Percentiles rank a stretch among this genome's conserved stretches.
Conservation (phyloP, 225 moss, liverwort and hornwort species). For the Sphagnum contortum region DNA sequence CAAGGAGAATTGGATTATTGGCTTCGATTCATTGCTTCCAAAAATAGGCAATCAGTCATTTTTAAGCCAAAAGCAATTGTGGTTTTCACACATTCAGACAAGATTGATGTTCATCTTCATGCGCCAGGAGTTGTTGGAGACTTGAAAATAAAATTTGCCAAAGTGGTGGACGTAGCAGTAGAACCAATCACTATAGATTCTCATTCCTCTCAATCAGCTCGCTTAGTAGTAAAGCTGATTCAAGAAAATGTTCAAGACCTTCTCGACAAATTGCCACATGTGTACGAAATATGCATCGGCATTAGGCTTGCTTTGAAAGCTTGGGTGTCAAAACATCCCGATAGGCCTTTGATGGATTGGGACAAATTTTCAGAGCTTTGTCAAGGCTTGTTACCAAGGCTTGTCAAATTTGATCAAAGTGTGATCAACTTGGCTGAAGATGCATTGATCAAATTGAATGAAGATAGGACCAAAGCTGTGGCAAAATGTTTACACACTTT, state of each 20-base stretch:
- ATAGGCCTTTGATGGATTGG: not conserved
- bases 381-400: not conserved
- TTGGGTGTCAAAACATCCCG: not conserved
- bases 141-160: not conserved
- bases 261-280: not conserved
- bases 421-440: not conserved
- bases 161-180: not conserved
- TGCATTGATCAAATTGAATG: too few relatives aligned
- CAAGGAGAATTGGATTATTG: not conserved
- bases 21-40: constrained; percentile 4
- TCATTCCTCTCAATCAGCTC: not conserved
- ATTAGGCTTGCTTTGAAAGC: not conserved
- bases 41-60: not conserved
- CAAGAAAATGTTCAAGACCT: not conserved
- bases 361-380: not conserved
- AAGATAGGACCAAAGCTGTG: not conserved
- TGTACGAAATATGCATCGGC: not conserved
- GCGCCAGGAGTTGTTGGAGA: not conserved
- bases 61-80: not conserved
- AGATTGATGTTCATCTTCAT: not conserved
- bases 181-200: not conserved
- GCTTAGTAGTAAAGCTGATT: not conserved
- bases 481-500: not conserved
- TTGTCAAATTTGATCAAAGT: too few relatives aligned
- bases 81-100: constrained; percentile 1